Evolutionary conservation across 1,139 yeast species (phyloP).

Genomic region (Pneumocystis oryctolagi): DNA sequence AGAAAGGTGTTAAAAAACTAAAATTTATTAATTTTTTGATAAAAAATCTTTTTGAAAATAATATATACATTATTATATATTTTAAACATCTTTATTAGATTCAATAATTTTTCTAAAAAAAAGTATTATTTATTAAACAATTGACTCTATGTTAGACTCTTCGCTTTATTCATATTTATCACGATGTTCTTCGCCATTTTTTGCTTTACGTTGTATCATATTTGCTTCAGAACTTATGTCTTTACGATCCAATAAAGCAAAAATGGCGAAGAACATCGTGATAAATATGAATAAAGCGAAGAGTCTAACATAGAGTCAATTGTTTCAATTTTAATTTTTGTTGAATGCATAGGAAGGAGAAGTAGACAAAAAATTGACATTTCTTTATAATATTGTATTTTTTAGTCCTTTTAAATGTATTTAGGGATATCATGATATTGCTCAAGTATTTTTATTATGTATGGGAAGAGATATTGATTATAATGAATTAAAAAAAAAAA

Average conservation of each 20-base stretch:
- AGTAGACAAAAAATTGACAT: constrained; percentile 65
- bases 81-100: no score
- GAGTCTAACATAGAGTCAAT: constrained; percentile 56
- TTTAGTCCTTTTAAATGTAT: not conserved
- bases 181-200: constrained; percentile 35
- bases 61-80: no score
- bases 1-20: constrained; percentile 70
- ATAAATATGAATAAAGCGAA: constrained; percentile 44
- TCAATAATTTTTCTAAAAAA: no score
- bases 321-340: constrained; percentile 44
- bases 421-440: not conserved
- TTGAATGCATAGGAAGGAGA: constrained; percentile 51
- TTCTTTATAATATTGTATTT: constrained; percentile 31
- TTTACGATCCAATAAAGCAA: constrained; percentile 32
- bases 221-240: constrained; percentile 21
- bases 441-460: not conserved
- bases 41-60: no score
- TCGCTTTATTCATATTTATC: constrained; percentile 49
- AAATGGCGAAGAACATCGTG: constrained; percentile 52
- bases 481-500: not conserved
- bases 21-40: no score
- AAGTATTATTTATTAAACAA: no score
- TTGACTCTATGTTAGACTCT: constrained; percentile 55
- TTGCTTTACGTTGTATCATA: constrained; percentile 21
- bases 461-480: not conserved